These are phyloP conservation scores for Saprolegnia parasitica DNA, from an alignment of 352 stramenopile species.

Conservation along the genomic window DNA sequence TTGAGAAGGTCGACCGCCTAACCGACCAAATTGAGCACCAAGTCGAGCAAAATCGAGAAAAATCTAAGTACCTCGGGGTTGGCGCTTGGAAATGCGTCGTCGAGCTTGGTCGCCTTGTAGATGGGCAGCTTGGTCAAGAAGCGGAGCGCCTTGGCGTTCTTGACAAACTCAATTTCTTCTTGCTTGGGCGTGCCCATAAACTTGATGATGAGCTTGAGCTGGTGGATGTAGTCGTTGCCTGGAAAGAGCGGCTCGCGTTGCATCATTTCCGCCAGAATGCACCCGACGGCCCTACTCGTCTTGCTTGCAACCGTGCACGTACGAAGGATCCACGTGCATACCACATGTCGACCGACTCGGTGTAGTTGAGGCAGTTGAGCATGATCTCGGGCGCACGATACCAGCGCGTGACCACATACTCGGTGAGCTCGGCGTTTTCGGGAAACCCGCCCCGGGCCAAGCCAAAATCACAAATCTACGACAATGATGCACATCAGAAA, in stretches of 20 bases:
- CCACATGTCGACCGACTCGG: conserved; percentile 91
- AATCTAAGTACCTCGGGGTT: conserved; percentile 3
- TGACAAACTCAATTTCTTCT: conserved; percentile 50
- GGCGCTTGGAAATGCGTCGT: conserved; percentile 46
- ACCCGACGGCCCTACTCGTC: conserved; percentile 90
- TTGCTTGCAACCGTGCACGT: not conserved
- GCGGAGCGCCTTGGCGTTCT: conserved; percentile 31
- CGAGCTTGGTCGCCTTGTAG: conserved; percentile 68
- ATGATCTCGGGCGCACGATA: conserved; percentile 91
- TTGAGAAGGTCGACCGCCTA: conserved; percentile 51
- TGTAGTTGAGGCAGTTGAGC: conserved; percentile 94
- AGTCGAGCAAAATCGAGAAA: not conserved
- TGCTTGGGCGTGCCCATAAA: conserved; percentile 65
- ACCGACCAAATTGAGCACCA: not conserved
- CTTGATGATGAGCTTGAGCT: conserved; percentile 78
- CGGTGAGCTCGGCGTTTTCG: conserved; percentile 49
- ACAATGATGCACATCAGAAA: not conserved
- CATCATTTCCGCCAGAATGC: conserved; percentile 98
- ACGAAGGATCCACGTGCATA: not conserved
- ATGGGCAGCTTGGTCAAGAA: conserved; percentile 49
- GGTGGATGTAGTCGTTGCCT: conserved; percentile 79
- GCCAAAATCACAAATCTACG: conserved; percentile 65
- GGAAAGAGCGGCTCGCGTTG: conserved; percentile 94
- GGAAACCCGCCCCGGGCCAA: conserved; percentile 54
- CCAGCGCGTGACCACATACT: conserved; percentile 72